These are phyloP conservation scores for Phialophora verrucosa DNA, from an alignment of 2,329 filamentous ascomycete species.

Conservation along the genomic window DNA sequence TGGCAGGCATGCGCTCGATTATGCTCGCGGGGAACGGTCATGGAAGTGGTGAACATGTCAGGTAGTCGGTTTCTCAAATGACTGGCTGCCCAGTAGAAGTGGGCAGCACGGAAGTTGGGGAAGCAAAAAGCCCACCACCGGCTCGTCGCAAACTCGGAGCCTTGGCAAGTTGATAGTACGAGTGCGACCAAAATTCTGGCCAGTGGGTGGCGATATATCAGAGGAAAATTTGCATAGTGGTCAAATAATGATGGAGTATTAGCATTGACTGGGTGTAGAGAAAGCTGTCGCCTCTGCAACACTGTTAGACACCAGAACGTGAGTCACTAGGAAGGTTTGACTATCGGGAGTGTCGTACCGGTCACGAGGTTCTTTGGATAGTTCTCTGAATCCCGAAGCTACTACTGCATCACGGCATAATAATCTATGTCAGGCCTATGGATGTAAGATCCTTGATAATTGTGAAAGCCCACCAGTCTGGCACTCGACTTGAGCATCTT, in stretches of 20 bases:
- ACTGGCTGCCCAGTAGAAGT: conserved; percentile 1
- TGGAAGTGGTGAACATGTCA: conserved; percentile 11
- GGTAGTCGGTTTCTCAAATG: conserved; percentile 2
- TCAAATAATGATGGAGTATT: background rate
- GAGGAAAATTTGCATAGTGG: background rate
- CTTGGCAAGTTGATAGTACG: background rate
- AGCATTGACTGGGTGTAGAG: background rate
- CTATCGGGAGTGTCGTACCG: background rate
- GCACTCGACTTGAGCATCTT: background rate
- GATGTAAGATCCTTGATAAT: background rate
- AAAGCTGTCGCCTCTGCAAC: background rate
- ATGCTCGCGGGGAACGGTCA: conserved; percentile 1
- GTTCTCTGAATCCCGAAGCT: background rate
- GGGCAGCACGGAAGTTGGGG: conserved; percentile 11
- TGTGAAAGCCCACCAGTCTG: no score
- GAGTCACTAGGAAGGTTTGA: background rate
- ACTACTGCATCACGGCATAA: background rate
- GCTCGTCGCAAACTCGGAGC: conserved; percentile 4
- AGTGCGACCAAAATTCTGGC: background rate
- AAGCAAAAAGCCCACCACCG: background rate
- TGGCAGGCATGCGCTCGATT: conserved; percentile 38
- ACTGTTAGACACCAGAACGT: background rate
- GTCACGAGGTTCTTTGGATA: background rate
- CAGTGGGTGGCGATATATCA: background rate
- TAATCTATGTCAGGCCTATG: background rate